Base-by-base conservation (phyloP, 345 rosid species). In the Alliaria petiolata region DNA sequence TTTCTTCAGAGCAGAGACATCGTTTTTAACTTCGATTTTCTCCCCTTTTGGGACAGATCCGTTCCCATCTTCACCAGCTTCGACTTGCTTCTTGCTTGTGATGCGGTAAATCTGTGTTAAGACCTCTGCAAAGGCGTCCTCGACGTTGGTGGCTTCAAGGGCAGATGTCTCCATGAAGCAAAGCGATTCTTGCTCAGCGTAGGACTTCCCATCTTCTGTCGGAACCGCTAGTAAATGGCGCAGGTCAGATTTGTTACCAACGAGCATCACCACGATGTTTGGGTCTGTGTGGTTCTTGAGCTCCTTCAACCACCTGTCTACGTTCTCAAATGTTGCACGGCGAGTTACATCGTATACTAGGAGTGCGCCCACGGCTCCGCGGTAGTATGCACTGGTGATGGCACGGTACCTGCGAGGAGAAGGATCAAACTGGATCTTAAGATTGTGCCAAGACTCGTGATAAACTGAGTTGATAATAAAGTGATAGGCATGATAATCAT, bases 101-200 rank as follows among this genome's bases (percentile, higher is more conserved):
- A 80, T 76, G 9, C 78, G 85, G 72, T 86, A 83, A 42, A 86
- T 84, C 75, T 86, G 86, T 14, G 86, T 82, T 28, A 86, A 80
- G 39, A 86, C 91, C 71, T 86, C 91, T 2, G 91, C 84, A 66
- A 86, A 86, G 7, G 91, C 83, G 25, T 82, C 78, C 70, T 84
- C 91, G 9, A 86, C 91, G 50, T 86, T 86, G 36, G 82, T 75
- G 34, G 88, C 82, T 63, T 86, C 91, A 11, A 86, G 80, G n/a
- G 91, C 91, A 14, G 91, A 86, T 31, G 91, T 86, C 70, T 84
- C 88, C 84, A 86, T 82, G 82, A 82, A 84, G 82, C 75, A 86
- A 16, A 82, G 83, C 0, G 84, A 83, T 62, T 81, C 91, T 70
- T 67, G 83, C 74, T 86, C 91, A 0, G 91, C 91, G n/a, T 81